Evolutionary conservation across 305 asterid species (phyloP).

Genomic region (Coffea humblotiana): DNA sequence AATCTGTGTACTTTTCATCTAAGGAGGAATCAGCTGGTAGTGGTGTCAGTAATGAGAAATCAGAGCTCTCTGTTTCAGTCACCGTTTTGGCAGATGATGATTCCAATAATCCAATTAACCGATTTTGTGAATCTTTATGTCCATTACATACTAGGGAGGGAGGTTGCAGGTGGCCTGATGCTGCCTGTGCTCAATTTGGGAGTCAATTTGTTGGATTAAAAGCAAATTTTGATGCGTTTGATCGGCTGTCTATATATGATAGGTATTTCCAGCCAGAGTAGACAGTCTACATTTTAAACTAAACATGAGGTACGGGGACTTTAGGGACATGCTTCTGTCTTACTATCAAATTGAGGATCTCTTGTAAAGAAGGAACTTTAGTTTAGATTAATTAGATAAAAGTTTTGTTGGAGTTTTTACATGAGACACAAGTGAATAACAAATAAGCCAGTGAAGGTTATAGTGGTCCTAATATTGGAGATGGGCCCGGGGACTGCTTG

Average conservation of each 20-base stretch:
- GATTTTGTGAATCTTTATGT: constrained; percentile 81
- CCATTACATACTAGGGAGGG: constrained; percentile 77
- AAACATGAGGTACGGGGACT: background rate
- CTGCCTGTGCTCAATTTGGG: constrained; percentile 80
- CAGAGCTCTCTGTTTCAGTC: constrained; percentile 34
- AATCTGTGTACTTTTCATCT: constrained; percentile 40
- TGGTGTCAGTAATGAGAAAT: constrained; percentile 39
- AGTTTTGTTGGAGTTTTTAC: background rate
- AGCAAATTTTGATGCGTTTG: constrained; percentile 95
- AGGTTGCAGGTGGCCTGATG: constrained; percentile 87
- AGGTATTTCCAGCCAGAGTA: constrained; percentile 54
- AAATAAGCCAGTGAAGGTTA: background rate
- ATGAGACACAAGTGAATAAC: constrained; percentile 3
- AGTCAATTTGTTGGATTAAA: constrained; percentile 86
- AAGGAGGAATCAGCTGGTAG: constrained; percentile 42
- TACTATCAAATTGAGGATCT: constrained; percentile 8
- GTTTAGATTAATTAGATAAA: constrained; percentile 12
- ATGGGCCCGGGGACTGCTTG: constrained; percentile 4
- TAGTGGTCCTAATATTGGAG: constrained; percentile 1
- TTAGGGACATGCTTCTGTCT: background rate
- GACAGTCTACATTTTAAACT: constrained; percentile 25
- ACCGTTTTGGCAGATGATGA: constrained; percentile 33
- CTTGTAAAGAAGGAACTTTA: constrained; percentile 17
- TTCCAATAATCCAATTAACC: constrained; percentile 45
- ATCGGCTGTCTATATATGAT: constrained; percentile 77